Percentiles rank a stretch among this genome's conserved stretches.
Conservation (phyloP, 345 rosid species). For the Gossypium herbaceum region DNA sequence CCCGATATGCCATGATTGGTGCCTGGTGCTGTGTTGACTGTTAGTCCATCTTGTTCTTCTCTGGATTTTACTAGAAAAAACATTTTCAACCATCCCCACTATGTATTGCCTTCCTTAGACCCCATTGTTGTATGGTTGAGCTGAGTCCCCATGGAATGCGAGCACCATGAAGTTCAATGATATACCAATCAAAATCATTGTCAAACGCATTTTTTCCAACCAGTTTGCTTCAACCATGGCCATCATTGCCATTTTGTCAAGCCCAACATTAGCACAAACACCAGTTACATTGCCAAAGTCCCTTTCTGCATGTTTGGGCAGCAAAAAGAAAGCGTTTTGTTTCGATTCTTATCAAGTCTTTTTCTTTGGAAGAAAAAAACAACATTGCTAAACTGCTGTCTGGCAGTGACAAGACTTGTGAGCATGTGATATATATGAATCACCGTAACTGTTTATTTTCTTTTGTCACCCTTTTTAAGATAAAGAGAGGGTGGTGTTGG, state of each 20-base stretch:
- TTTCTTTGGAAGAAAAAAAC: background rate
- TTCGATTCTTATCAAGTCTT: background rate
- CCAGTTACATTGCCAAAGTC: background rate
- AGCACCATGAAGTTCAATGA: background rate
- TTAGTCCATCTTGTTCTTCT: background rate
- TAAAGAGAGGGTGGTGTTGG: background rate
- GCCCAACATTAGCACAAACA: too few relatives aligned
- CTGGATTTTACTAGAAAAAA: background rate
- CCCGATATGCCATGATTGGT: background rate
- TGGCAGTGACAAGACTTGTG: background rate
- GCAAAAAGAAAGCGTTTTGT: background rate
- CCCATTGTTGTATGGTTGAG: background rate
- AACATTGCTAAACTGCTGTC: background rate
- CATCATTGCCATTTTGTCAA: too few relatives aligned
- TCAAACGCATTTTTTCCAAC: background rate
- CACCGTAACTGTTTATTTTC: slow-evolving; percentile 4
- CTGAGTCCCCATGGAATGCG: background rate
- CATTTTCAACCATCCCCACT: background rate
- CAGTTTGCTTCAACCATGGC: too few relatives aligned
- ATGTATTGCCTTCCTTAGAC: background rate
- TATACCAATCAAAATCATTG: background rate
- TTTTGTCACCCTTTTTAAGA: background rate
- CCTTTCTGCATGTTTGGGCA: background rate
- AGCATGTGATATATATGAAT: slow-evolving; percentile 13
- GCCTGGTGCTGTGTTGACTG: background rate